phyloP scores from a whole-genome alignment of 2,329 filamentous ascomycete genomes.

The Tolypocladium cylindrosporum region DNA sequence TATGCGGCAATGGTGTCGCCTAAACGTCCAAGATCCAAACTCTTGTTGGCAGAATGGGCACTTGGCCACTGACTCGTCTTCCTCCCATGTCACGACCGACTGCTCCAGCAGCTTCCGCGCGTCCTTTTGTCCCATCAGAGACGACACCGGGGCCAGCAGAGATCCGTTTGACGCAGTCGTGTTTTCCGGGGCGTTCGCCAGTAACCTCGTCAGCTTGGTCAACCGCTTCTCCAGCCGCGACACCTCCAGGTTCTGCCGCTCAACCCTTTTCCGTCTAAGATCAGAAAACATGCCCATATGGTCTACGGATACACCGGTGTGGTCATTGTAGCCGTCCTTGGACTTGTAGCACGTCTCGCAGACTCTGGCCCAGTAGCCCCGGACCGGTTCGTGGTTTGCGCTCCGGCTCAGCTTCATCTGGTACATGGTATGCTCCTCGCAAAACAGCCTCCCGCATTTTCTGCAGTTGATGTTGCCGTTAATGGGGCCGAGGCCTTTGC shows the following conservation, averaged over 20 bases:
- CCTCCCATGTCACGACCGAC: conserved; percentile 89
- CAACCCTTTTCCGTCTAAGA: conserved; percentile 66
- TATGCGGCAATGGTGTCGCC: conserved; percentile 87
- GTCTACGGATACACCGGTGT: conserved; percentile 60
- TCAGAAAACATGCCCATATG: conserved; percentile 62
- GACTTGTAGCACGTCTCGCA: conserved; percentile 99
- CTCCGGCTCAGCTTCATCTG: conserved; percentile 94
- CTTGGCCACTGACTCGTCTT: conserved; percentile 67
- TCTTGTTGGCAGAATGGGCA: conserved; percentile 96
- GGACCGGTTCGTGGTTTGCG: conserved; percentile 78
- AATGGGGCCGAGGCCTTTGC: conserved; percentile 64
- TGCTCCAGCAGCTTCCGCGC: conserved; percentile 78
- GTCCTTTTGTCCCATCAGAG: conserved; percentile 58
- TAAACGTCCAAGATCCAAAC: conserved; percentile 86
- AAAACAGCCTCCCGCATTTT: conserved; percentile 87
- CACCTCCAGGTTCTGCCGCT: conserved; percentile 78
- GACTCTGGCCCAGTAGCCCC: conserved; percentile 87
- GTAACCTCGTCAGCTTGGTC: conserved; percentile 76
- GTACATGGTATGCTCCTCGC: conserved; percentile 98
- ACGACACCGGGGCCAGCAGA: conserved; percentile 50
- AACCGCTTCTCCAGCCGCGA: conserved; percentile 85
- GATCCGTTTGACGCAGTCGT: conserved; percentile 38
- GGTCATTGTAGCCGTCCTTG: conserved; percentile 88
- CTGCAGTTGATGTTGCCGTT: conserved; percentile 88
- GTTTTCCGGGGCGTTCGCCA: conserved; percentile 66